phyloP scores from a whole-genome alignment of 306 rosid genomes.

The Prunus campanulata region DNA sequence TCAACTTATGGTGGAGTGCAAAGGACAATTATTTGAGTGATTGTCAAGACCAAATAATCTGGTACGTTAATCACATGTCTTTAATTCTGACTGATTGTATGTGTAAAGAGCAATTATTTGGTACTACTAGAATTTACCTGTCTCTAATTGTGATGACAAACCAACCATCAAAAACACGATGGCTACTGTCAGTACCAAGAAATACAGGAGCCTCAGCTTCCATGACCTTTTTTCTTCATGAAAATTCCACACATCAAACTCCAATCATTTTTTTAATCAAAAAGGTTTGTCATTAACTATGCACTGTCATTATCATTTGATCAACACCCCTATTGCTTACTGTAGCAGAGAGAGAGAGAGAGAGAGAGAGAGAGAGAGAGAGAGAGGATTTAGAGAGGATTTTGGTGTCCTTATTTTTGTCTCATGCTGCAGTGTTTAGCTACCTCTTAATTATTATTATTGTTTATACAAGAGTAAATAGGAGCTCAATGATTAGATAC shows the following conservation, averaged over 20 bases:
- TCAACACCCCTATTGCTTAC: not conserved
- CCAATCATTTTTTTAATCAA: not conserved
- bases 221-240: not conserved
- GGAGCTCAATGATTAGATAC: conserved; percentile 18
- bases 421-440: not conserved
- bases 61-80: not conserved
- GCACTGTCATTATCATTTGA: conserved; percentile 6
- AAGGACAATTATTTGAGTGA: not conserved
- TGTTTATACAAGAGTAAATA: not conserved
- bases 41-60: no score
- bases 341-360: not conserved
- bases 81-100: not conserved
- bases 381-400: not conserved
- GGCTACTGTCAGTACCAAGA: not conserved
- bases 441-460: not conserved
- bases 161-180: not conserved
- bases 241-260: not conserved
- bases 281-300: not conserved
- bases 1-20: not conserved
- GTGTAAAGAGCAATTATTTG: not conserved
- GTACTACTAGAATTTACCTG: not conserved
- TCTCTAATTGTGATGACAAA: not conserved
- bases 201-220: not conserved
- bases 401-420: conserved; percentile 16
- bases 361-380: not conserved